phyloP scores from a whole-genome alignment of 1,284 basidiomycete species.

The Leccinum glutinopallens region DNA sequence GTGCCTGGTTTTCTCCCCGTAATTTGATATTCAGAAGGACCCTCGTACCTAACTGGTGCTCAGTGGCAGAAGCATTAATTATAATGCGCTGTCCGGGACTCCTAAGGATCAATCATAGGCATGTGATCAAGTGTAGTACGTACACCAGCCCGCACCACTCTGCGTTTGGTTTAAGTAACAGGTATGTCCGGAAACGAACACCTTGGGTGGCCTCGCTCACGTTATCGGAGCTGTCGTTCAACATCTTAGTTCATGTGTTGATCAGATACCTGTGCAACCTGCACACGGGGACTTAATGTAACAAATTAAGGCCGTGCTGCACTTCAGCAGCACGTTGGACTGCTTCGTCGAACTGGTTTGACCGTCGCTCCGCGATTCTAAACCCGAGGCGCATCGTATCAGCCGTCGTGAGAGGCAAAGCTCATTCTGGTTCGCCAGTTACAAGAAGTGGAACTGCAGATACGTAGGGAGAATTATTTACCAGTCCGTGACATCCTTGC shows the following conservation, averaged over 20 bases:
- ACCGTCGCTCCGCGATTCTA: background rate
- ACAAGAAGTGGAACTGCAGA: background rate
- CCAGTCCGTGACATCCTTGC: background rate
- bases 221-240: background rate
- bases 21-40: background rate
- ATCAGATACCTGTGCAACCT: background rate
- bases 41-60: background rate
- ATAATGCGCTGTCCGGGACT: background rate
- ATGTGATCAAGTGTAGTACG: background rate
- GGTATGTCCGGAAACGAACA: background rate
- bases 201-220: background rate
- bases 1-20: background rate
- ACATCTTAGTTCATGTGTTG: background rate
- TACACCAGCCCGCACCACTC: background rate
- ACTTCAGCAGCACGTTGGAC: background rate
- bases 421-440: background rate
- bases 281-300: background rate
- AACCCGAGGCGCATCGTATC: background rate
- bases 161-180: background rate
- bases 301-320: background rate
- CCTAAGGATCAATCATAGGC: background rate
- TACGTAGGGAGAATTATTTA: background rate
- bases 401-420: slow-evolving; percentile 3
- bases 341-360: background rate
- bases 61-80: background rate